Base-by-base conservation (phyloP, 306 rosid genomes). In the Sophora flavescens region DNA sequence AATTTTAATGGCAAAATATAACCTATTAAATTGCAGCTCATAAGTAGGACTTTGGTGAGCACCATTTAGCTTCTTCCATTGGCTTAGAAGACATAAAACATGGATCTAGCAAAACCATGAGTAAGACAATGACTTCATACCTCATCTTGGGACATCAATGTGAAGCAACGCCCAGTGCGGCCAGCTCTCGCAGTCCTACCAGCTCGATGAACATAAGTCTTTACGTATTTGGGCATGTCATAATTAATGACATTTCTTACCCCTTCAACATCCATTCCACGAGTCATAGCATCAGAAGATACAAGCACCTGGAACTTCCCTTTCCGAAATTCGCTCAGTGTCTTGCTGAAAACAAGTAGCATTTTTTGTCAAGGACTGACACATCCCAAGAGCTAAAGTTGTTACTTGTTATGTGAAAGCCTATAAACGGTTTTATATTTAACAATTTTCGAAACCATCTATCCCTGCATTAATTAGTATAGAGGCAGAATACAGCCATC, bases 141-240 rank as follows among this genome's bases (percentile, higher is more conserved):
- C 99, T 90, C 96, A 7, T 88, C 89, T 12, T 87, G 72, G 38
- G 87, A 79, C 85, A 88, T 83, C 86, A 95, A 84, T 72, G 99
- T 89, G 85, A 88, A 95, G 87, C 97, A 90, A 28, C 93, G 82
- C 13, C 98, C 98, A 82, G 84, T 74, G 76, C 84, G 95, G 28
- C 97, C 97, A 44, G 99, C 97, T 85, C 99, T 91, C 22, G 99
- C 99, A 64, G 97, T 92, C 83, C 99, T 88, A 72, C 98, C 98
- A 54, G 84, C 98, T 54, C 97, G 90, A 72, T 95, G 98, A 82
- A 95, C 87, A 80, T 88, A 95, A 50, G 97, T 92, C 78, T 95
- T 95, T 61, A 89, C 79, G 87, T 87, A 89, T 68, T 76, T 73
- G 36, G 97, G 97, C 92, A 89, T 79, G 71, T 92, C 96, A 70